A percentile compares a stretch with the other conserved stretches of the same genome.
Conservation (phyloP, 2,329 filamentous ascomycete genomes). For the Alternaria longipes region DNA sequence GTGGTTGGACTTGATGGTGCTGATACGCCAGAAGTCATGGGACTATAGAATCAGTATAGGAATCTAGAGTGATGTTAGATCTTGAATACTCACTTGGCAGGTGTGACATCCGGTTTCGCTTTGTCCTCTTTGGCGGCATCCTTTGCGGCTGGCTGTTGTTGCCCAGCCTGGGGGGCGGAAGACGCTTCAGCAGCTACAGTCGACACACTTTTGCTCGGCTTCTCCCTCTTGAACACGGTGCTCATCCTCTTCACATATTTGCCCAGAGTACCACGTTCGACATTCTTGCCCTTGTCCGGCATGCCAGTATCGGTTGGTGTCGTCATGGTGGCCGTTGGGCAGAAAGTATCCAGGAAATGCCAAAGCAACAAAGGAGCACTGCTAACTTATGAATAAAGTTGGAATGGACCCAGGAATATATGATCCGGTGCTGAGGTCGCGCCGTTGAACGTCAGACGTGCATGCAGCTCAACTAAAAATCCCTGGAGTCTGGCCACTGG, state of each 20-base stretch:
- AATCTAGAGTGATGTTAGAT: neutral
- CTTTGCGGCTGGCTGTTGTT: conserved; percentile 8
- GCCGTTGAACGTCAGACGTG: conserved; percentile 32
- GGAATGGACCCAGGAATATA: conserved; percentile 9
- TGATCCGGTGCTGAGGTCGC: conserved; percentile 11
- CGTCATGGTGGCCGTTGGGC: conserved; percentile 35
- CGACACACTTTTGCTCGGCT: conserved; percentile 31
- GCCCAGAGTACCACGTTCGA: conserved; percentile 45
- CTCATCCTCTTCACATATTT: conserved; percentile 54
- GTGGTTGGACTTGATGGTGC: conserved; percentile 22
- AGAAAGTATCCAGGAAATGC: neutral
- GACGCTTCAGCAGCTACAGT: conserved; percentile 17
- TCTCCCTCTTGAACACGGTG: conserved; percentile 50
- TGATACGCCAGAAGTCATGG: conserved; percentile 7
- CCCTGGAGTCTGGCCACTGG: conserved; percentile 37
- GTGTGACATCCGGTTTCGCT: conserved; percentile 10
- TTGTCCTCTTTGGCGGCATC: conserved; percentile 12
- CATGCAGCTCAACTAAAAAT: conserved; percentile 33
- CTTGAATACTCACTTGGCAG: conserved; percentile 13
- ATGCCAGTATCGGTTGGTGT: conserved; percentile 29
- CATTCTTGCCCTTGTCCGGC: conserved; percentile 30
- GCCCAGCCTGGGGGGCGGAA: conserved; percentile 15
- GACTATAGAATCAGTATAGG: conserved; percentile 12
- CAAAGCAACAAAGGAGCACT: conserved; percentile 11
- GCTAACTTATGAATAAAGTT: conserved; percentile 3